Evolutionary conservation across 2,329 filamentous ascomycete genomes (phyloP), one percentile per base, ranked within the genome.

Genomic region (Fusarium tanahbumbuense): DNA sequence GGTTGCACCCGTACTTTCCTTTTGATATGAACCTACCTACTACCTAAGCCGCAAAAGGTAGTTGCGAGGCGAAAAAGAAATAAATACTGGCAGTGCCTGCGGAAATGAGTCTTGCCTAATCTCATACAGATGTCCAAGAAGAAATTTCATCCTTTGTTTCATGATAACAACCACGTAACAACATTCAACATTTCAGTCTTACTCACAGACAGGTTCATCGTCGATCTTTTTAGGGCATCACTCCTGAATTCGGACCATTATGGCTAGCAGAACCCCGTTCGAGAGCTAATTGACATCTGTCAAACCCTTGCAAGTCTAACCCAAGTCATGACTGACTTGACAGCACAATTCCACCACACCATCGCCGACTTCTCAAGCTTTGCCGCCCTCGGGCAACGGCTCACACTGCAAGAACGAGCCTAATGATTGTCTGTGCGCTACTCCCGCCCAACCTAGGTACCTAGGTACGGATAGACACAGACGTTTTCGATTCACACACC

Each of bases 381-480:
- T 73, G 57, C 72, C 70, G 63, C 47, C 67, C 61, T 73, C 48
- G 56, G 68, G 63, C 55, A 67, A 73, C 60, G 56, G 71, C 55
- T 65, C 61, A 48, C 72, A 50, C 49, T 58, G 56, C 34, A 45
- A 64, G 68, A 67, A 72, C 68, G 58, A 74, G 72, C 71, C 72
- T 60, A 63, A 60, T 50, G 53, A 61, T 46, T 40, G 72, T 73
- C 73, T 73, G 72, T 74, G 73, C 73, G 66, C 47, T 44, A 52
- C 45, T 66, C 60, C 63, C 63, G 61, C 23, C 25, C 34, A 41
- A 25, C 32, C 20, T 27, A 27, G 50, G 56, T 44, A 64, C 50
- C 32, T 37, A 37, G 18, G 18, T 37, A 34, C 28, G 10, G 16
- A 5, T 37, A 20, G 50, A 59, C 47, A 60, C 56, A 64, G 58